Conservation (phyloP, 2,329 filamentous ascomycete species). For the Calonectria hawksworthii region DNA sequence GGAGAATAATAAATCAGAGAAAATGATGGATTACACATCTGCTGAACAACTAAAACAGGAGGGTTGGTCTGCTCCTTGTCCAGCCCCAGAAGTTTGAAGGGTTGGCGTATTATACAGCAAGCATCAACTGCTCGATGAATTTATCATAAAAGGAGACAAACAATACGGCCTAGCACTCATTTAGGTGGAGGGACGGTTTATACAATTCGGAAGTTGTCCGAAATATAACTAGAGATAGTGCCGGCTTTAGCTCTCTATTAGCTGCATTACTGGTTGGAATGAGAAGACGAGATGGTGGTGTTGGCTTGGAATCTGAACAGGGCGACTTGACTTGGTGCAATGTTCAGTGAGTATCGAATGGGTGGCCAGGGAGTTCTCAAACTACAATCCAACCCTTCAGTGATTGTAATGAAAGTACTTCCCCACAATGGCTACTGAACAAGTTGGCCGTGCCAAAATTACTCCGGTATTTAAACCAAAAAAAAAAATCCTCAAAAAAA, state of each 20-base stretch:
- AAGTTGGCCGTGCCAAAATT: no score
- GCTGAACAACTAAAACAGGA: not conserved
- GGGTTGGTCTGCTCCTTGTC: no score
- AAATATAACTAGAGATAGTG: not conserved
- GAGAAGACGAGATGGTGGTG: not conserved
- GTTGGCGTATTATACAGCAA: not conserved
- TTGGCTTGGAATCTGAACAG: no score
- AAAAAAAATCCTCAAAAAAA: no score
- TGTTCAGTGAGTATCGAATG: not conserved
- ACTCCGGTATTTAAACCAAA: no score
- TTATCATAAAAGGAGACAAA: not conserved
- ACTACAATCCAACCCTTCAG: no score
- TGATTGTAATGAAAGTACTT: no score
- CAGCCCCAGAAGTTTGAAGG: not conserved
- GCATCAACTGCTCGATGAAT: not conserved
- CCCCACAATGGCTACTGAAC: no score
- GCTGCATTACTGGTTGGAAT: not conserved
- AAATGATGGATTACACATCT: not conserved
- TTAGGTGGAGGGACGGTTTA: not conserved
- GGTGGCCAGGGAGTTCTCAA: not conserved
- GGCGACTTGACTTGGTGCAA: not conserved
- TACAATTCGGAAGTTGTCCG: slow-evolving; percentile 28
- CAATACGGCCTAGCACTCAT: not conserved
- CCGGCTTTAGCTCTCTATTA: not conserved
- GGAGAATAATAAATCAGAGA: not conserved